Percentiles rank a stretch among this genome's conserved stretches.
Evolutionary conservation across 2,329 filamentous ascomycete species (phyloP).

Genomic region (Epichloe glyceriae): DNA sequence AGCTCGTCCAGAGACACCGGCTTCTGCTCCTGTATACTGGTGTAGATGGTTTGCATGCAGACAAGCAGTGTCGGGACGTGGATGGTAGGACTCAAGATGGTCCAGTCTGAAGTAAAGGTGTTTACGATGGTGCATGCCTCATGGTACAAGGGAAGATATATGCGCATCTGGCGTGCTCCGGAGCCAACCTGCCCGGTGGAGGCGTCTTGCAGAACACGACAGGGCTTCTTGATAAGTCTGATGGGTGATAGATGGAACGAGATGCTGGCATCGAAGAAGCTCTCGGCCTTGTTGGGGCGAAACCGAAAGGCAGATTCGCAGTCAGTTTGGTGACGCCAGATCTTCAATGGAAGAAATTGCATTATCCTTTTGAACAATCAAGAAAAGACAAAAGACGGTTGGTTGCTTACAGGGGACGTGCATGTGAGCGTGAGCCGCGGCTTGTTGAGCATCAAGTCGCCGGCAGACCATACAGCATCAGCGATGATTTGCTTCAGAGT

Average conservation of each 20-base stretch:
- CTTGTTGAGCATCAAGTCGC: background rate
- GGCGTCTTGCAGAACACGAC: slow-evolving; percentile 2
- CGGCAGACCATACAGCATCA: slow-evolving; percentile 1
- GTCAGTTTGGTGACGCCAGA: background rate
- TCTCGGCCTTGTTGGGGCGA: background rate
- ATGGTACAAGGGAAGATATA: slow-evolving; percentile 2
- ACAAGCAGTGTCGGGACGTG: background rate
- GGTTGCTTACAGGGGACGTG: background rate
- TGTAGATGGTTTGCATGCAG: slow-evolving; percentile 4
- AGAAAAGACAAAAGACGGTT: background rate
- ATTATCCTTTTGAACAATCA: background rate
- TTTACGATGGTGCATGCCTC: slow-evolving; percentile 3
- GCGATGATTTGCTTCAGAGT: background rate
- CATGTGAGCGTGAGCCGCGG: background rate
- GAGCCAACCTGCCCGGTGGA: background rate
- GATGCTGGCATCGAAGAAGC: background rate
- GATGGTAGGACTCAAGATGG: background rate
- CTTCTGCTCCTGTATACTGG: background rate
- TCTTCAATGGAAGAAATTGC: background rate
- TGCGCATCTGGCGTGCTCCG: background rate
- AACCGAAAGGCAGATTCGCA: background rate
- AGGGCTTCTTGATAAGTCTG: slow-evolving; percentile 5
- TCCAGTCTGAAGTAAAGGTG: background rate
- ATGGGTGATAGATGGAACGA: slow-evolving; percentile 4
- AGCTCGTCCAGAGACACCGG: background rate